Conservation (phyloP, 73 alveolate genomes). For the Uronychia binucleata region DNA sequence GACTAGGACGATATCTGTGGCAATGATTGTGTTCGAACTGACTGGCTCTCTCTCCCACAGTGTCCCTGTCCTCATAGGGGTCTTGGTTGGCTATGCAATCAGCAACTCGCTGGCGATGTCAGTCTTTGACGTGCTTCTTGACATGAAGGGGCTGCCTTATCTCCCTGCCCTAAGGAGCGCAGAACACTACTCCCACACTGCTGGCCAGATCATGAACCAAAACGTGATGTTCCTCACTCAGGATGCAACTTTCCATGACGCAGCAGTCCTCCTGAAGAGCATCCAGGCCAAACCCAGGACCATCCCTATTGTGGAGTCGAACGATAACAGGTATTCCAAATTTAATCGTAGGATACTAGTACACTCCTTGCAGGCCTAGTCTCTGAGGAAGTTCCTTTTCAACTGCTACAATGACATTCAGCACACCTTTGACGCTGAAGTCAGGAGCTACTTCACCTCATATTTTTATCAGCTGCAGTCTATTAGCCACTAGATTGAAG, state of each 20-base stretch:
- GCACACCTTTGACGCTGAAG: constrained; percentile 19
- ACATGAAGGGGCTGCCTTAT: constrained; percentile 86
- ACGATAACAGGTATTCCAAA: constrained; percentile 7
- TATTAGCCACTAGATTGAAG: background rate
- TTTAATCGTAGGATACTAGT: constrained; percentile 6
- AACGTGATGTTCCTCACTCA: constrained; percentile 40
- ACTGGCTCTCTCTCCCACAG: constrained; percentile 81
- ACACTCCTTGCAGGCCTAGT: constrained; percentile 39
- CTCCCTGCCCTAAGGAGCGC: constrained; percentile 85
- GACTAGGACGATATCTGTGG: constrained; percentile 89
- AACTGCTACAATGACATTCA: constrained; percentile 18
- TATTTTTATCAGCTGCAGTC: constrained; percentile 25
- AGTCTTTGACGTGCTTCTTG: constrained; percentile 87
- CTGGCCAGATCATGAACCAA: constrained; percentile 83
- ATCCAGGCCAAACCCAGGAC: constrained; percentile 30
- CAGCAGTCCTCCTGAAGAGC: constrained; percentile 13
- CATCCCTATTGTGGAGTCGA: constrained; percentile 59
- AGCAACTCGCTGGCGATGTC: constrained; percentile 83
- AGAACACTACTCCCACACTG: constrained; percentile 75
- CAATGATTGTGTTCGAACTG: constrained; percentile 90
- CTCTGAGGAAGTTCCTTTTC: constrained; percentile 49
- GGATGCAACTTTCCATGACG: constrained; percentile 30
- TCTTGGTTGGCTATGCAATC: constrained; percentile 78
- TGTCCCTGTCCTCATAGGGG: constrained; percentile 80
- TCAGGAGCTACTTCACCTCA: background rate